Conservation (phyloP, 768 basidiomycete species). For the Collybia sp. region DNA sequence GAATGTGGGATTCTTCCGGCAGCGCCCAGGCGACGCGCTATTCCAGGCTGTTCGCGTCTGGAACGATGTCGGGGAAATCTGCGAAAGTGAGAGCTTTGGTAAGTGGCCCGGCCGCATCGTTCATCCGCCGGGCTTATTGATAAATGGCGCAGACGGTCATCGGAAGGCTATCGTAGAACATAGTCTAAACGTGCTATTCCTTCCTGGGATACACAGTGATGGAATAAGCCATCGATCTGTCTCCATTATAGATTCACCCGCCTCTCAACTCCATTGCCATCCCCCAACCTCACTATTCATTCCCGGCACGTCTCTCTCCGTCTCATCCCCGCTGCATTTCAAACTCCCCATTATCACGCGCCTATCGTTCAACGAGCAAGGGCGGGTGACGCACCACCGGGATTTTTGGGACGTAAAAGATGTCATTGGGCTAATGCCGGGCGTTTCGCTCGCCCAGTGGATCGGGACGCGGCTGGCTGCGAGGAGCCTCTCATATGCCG, state of each 20-base stretch:
- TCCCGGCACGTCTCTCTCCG: conserved; percentile 50
- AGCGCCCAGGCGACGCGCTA: conserved; percentile 33
- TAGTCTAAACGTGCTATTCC: conserved; percentile 69
- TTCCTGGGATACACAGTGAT: conserved; percentile 66
- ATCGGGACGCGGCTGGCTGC: conserved; percentile 60
- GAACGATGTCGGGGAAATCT: conserved; percentile 72
- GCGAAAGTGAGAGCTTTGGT: conserved; percentile 81
- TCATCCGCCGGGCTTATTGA: not conserved
- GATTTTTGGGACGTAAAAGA: conserved; percentile 83
- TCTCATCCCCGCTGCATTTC: conserved; percentile 72
- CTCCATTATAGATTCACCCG: conserved; percentile 22
- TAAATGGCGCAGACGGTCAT: conserved; percentile 54
- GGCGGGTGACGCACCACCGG: conserved; percentile 73
- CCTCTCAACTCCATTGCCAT: conserved; percentile 27
- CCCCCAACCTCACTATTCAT: conserved; percentile 47
- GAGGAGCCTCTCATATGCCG: conserved; percentile 43
- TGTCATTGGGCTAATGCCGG: conserved; percentile 68
- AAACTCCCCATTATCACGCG: conserved; percentile 68
- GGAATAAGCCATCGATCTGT: conserved; percentile 32
- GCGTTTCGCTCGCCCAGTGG: conserved; percentile 65
- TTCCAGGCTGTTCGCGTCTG: conserved; percentile 67
- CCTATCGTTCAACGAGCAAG: conserved; percentile 77
- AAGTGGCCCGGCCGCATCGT: conserved; percentile 5
- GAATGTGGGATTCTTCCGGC: conserved; percentile 14
- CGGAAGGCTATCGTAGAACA: conserved; percentile 74